phyloP scores from a whole-genome alignment of 1,284 basidiomycete genomes.

The Cystobasidium pallidum region DNA sequence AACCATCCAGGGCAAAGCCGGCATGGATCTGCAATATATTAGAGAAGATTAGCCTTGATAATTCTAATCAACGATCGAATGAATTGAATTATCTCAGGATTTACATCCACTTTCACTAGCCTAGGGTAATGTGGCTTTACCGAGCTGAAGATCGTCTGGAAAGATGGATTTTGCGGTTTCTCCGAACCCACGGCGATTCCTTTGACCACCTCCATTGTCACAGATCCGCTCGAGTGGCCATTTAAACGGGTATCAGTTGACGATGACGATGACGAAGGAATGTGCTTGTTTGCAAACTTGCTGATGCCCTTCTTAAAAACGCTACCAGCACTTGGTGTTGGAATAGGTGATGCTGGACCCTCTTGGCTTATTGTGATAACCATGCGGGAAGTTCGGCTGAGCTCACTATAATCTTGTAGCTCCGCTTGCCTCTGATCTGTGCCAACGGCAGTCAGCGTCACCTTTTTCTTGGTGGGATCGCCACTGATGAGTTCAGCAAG shows the following conservation, averaged over 20 bases:
- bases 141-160: conserved; percentile 29
- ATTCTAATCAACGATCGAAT: background rate
- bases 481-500: conserved; percentile 24
- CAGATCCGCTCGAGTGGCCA: background rate
- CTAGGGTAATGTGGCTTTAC: conserved; percentile 26
- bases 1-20: conserved; percentile 37
- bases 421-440: conserved; percentile 42
- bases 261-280: background rate
- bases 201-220: conserved; percentile 37
- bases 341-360: conserved; percentile 34
- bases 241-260: background rate
- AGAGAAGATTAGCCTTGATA: too few relatives aligned
- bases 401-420: conserved; percentile 36
- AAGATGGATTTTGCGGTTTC: conserved; percentile 40
- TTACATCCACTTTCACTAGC: conserved; percentile 36
- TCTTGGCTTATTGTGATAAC: conserved; percentile 25
- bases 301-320: conserved; percentile 4
- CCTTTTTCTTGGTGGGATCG: conserved; percentile 29
- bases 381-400: conserved; percentile 16
- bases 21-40: conserved; percentile 25
- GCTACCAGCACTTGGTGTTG: conserved; percentile 14
- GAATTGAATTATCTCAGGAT: background rate
- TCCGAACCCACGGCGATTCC: conserved; percentile 41
- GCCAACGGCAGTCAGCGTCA: conserved; percentile 37
- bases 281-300: conserved; percentile 24